A percentile compares a stretch with the other conserved stretches of the same genome.
Conservation (phyloP, 2,329 filamentous ascomycete genomes). For the Aspergillus phoenicis region DNA sequence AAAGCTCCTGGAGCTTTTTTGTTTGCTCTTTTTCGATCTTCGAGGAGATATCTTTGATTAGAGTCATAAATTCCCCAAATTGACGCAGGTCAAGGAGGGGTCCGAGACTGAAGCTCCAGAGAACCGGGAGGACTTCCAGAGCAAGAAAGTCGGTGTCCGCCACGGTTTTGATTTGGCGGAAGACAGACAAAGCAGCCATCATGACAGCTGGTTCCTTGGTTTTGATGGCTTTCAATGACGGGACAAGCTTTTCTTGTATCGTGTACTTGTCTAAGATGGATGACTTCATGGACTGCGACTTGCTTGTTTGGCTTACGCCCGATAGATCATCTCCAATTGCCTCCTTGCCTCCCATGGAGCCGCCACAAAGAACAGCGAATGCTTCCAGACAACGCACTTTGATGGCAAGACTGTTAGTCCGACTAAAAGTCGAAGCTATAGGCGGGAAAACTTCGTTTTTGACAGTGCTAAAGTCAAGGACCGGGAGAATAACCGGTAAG, state of each 20-base stretch:
- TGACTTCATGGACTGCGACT: slow-evolving; percentile 65
- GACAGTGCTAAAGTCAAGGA: slow-evolving; percentile 93
- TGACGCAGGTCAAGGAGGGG: slow-evolving; percentile 84
- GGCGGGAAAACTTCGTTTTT: slow-evolving; percentile 96
- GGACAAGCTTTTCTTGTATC: slow-evolving; percentile 95
- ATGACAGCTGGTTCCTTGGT: slow-evolving; percentile 98
- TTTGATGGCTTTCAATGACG: slow-evolving; percentile 87
- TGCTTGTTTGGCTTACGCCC: slow-evolving; percentile 58
- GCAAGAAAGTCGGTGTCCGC: slow-evolving; percentile 91
- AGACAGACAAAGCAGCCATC: slow-evolving; percentile 85
- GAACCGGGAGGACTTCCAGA: slow-evolving; percentile 81
- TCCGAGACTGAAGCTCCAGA: slow-evolving; percentile 91
- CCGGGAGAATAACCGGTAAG: slow-evolving; percentile 76
- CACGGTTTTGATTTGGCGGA: slow-evolving; percentile 77
- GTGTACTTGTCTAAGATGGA: slow-evolving; percentile 95
- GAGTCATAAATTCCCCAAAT: slow-evolving; percentile 85
- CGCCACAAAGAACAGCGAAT: slow-evolving; percentile 86
- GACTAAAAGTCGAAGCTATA: slow-evolving; percentile 85
- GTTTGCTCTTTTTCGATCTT: slow-evolving; percentile 87
- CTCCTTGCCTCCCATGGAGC: slow-evolving; percentile 55
- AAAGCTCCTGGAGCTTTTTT: slow-evolving; percentile 83
- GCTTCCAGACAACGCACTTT: slow-evolving; percentile 91
- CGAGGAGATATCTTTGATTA: slow-evolving; percentile 78
- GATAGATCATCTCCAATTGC: slow-evolving; percentile 70
- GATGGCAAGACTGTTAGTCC: slow-evolving; percentile 89